phyloP scores from a whole-genome alignment of 306 rosid species.

The Astragalus glycyphyllos region DNA sequence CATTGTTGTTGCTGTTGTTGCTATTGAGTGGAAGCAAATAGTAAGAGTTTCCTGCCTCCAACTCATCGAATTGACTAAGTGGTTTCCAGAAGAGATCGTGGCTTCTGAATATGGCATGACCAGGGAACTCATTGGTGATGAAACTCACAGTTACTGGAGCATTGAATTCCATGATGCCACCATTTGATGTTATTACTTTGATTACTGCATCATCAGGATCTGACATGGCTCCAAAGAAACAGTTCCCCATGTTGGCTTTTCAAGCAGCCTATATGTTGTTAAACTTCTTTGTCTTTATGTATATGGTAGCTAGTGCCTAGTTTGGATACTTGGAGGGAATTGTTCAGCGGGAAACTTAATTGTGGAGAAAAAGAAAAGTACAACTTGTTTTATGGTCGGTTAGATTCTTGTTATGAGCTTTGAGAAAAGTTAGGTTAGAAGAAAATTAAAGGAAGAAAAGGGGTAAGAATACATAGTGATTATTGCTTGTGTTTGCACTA shows the following conservation, averaged over 20 bases:
- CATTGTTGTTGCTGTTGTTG: conserved; percentile 17
- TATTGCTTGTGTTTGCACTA: no score
- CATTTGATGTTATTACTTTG: conserved; percentile 73
- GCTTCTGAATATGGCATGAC: conserved; percentile 70
- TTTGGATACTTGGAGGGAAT: conserved; percentile 39
- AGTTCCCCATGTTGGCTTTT: conserved; percentile 66
- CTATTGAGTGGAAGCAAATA: conserved; percentile 64
- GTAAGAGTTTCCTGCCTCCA: conserved; percentile 69
- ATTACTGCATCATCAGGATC: conserved; percentile 46
- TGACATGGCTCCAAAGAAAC: conserved; percentile 62
- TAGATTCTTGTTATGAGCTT: conserved; percentile 37
- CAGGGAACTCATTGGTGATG: conserved; percentile 74
- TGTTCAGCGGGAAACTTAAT: conserved; percentile 44
- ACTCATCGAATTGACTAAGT: conserved; percentile 54
- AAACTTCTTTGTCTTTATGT: conserved; percentile 4
- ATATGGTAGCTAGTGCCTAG: not conserved
- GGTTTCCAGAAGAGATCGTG: conserved; percentile 88
- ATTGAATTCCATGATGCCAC: conserved; percentile 85
- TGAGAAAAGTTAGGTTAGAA: conserved; percentile 32
- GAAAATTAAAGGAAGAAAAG: conserved; percentile 34
- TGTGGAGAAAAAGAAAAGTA: conserved; percentile 27
- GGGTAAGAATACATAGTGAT: not conserved
- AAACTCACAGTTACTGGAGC: conserved; percentile 61
- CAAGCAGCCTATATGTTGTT: conserved; percentile 5
- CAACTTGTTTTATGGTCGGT: conserved; percentile 43